Evolutionary conservation across 2,329 filamentous ascomycete species (phyloP).

Genomic region (Gaeumannomyces sp.): DNA sequence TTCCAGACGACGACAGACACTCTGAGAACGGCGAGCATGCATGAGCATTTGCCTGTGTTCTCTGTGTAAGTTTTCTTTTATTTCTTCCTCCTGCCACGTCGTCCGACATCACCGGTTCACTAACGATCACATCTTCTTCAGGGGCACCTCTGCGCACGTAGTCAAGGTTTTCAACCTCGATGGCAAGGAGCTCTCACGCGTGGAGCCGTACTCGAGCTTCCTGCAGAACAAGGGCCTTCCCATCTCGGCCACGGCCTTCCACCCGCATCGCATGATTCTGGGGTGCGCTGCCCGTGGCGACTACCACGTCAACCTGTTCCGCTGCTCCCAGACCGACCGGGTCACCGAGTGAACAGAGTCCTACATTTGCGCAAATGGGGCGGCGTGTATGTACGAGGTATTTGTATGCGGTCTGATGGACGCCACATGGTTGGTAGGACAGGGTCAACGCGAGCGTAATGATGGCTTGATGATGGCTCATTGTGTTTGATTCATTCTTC

Average conservation of each 20-base stretch:
- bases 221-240: constrained; percentile 73
- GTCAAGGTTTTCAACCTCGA: constrained; percentile 92
- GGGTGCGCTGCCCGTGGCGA: constrained; percentile 83
- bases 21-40: constrained; percentile 79
- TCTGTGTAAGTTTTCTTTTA: constrained; percentile 62
- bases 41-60: constrained; percentile 95
- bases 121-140: constrained; percentile 33
- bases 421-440: neutral
- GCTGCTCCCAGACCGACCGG: constrained; percentile 48
- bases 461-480: neutral
- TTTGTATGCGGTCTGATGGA: neutral
- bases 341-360: constrained; percentile 14
- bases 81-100: neutral
- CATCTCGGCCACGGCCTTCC: constrained; percentile 86
- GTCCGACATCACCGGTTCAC: neutral
- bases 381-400: neutral
- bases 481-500: neutral
- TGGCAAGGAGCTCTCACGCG: constrained; percentile 68
- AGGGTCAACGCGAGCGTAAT: neutral
- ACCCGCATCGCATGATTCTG: constrained; percentile 88
- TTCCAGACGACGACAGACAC: constrained; percentile 72
- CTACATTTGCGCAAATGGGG: neutral
- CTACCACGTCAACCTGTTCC: constrained; percentile 84
- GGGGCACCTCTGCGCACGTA: constrained; percentile 78
- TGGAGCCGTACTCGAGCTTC: constrained; percentile 89